Percentiles rank a stretch among this genome's conserved stretches.
Evolutionary conservation across 306 rosid species (phyloP).

Genomic region (Hylodesmum podocarpum): DNA sequence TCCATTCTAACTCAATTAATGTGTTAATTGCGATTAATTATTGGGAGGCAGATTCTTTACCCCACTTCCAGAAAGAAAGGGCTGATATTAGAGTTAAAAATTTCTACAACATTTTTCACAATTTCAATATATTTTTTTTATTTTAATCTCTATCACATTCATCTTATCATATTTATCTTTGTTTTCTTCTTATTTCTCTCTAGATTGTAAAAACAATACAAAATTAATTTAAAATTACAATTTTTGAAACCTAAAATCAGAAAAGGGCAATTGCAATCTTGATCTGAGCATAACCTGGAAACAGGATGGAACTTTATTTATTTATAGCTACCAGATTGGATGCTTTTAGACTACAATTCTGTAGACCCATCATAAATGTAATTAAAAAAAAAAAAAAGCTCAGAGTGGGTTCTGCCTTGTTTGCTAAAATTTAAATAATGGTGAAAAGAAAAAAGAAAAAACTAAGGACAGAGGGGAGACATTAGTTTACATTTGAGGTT

Average conservation of each 20-base stretch:
- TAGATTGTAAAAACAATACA: background rate
- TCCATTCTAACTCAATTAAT: background rate
- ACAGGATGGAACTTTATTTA: background rate
- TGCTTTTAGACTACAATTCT: too few species aligned
- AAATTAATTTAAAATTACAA: background rate
- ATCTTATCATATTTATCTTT: background rate
- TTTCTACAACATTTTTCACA: background rate
- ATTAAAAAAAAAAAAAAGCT: too few species aligned
- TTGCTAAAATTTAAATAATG: background rate
- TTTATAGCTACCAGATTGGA: background rate
- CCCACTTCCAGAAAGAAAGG: background rate
- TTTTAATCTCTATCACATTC: background rate
- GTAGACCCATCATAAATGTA: too few species aligned
- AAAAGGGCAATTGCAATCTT: background rate
- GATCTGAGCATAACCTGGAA: background rate
- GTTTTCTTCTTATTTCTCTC: background rate
- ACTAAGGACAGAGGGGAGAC: too few species aligned
- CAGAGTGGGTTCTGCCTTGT: background rate
- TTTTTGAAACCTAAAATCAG: background rate
- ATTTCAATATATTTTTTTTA: too few species aligned
- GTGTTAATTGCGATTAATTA: background rate
- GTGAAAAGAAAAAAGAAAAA: too few species aligned
- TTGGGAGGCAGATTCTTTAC: background rate
- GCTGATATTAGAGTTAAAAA: too few species aligned
- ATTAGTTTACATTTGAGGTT: background rate